Percentiles rank a stretch among this genome's conserved stretches.
These are phyloP conservation scores for Penicillium capsulatum DNA, from an alignment of 2,329 filamentous ascomycete species.

Conservation along the genomic window DNA sequence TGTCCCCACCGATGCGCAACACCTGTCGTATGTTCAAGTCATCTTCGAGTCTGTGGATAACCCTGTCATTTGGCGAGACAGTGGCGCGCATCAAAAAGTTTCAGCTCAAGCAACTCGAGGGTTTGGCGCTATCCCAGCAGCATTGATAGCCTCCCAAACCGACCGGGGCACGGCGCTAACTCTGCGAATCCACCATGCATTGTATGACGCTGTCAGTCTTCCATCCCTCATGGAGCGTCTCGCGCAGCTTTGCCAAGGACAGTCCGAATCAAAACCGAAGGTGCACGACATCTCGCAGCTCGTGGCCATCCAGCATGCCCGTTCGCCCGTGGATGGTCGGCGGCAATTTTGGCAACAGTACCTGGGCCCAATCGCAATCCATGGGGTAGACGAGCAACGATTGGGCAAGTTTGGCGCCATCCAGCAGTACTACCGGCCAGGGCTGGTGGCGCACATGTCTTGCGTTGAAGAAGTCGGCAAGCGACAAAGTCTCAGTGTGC, in stretches of 20 bases:
- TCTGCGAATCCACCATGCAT: slow-evolving; percentile 72
- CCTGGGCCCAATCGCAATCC: slow-evolving; percentile 21
- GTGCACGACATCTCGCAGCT: slow-evolving; percentile 40
- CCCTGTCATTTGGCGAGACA: slow-evolving; percentile 30
- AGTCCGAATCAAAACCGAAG: slow-evolving; percentile 14
- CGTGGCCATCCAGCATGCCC: slow-evolving; percentile 33
- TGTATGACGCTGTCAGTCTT: slow-evolving; percentile 84
- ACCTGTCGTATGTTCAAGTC: slow-evolving; percentile 60
- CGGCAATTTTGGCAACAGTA: slow-evolving; percentile 46
- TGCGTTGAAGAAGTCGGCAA: slow-evolving; percentile 45
- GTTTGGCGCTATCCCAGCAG: slow-evolving; percentile 24
- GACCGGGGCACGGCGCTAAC: slow-evolving; percentile 36
- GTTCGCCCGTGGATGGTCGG: slow-evolving; percentile 27
- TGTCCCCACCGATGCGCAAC: slow-evolving; percentile 47
- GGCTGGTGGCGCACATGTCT: slow-evolving; percentile 42
- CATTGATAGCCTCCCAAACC: slow-evolving; percentile 34
- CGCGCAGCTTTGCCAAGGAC: slow-evolving; percentile 37
- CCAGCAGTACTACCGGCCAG: slow-evolving; percentile 45
- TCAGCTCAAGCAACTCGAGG: slow-evolving; percentile 10
- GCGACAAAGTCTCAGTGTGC: slow-evolving; percentile 59
- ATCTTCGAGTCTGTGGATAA: slow-evolving; percentile 46
- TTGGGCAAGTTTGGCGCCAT: slow-evolving; percentile 18
- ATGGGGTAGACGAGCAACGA: slow-evolving; percentile 1
- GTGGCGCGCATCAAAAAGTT: slow-evolving; percentile 12
- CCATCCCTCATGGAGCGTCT: slow-evolving; percentile 57